Evolutionary conservation across 2,329 filamentous ascomycete genomes (phyloP), one percentile per base, ranked within the genome.

Genomic region (Trichoderma simmonsii): DNA sequence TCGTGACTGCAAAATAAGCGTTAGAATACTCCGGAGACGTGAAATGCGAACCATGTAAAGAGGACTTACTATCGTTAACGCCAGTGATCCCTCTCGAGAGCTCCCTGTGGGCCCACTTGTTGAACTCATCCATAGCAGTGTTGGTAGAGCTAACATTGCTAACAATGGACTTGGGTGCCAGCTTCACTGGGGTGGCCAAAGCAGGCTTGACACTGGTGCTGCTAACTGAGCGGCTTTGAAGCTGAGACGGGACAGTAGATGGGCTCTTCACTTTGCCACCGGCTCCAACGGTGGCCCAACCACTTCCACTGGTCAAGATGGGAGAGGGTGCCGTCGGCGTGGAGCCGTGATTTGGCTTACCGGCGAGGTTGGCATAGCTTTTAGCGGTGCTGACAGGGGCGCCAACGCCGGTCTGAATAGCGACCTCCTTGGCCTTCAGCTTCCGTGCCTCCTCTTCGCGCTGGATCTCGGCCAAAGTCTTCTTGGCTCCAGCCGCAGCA

Each of bases 271-370:
- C 89, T 84, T 98, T 99, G 15, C 96, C 96, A 75, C 95, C 92
- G 39, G 95, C 94, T 62, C 96, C 96, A 54, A 99, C 95, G 0
- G 95, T 98, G 12, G 95, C 95, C 96, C 96, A 99, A 2, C 94
- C 94, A 6, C 75, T 75, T 2, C 74, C 81, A n/a, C 84, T 78
- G 26, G 84, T 78, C 71, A 84, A 77, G 7, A 82, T 81, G 15
- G 82, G 77, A 57, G 75, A 67, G 12, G 74, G 32, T 15, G 81
- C 74, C 24, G 77, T 75, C 26, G 81, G 76, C 72, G 80, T 81
- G 26, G 84, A 81, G 24, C 75, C 61, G 36, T 79, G 79, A 15
- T 78, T 86, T 4, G 82, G 86, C 85, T 98, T 98, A 80, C 94
- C 90, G 7, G 96, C 96, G 32, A 99, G 89, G 80, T 98, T 96